phyloP scores from a whole-genome alignment of 2,329 filamentous ascomycete genomes.

The Ceratocystis variospora region DNA sequence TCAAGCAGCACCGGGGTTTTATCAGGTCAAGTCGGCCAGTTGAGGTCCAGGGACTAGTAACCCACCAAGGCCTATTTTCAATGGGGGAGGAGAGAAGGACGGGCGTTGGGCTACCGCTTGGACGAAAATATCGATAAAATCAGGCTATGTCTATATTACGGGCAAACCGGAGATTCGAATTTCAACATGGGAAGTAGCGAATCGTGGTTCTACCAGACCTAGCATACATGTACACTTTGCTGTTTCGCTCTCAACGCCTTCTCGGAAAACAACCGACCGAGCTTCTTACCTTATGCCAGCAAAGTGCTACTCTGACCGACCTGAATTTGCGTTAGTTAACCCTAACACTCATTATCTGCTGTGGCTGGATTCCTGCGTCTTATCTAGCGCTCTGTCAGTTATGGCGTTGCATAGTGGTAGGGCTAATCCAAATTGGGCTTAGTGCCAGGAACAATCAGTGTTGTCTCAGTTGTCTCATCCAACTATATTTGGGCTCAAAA shows the following conservation, averaged over 20 bases:
- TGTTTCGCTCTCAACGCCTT: background rate
- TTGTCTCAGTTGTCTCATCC: background rate
- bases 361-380: no score
- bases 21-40: slow-evolving; percentile 37
- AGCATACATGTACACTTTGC: background rate
- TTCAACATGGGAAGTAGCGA: background rate
- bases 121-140: background rate
- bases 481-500: slow-evolving; percentile 3
- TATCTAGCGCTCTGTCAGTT: background rate
- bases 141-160: background rate
- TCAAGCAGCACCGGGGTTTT: slow-evolving; percentile 77
- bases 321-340: background rate
- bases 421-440: slow-evolving; percentile 5
- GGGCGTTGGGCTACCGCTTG: background rate
- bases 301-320: background rate
- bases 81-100: background rate
- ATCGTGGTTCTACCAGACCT: background rate
- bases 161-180: background rate
- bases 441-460: slow-evolving; percentile 19
- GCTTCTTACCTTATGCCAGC: background rate
- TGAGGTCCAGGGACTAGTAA: slow-evolving; percentile 10
- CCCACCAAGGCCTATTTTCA: no score
- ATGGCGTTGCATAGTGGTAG: background rate
- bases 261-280: background rate
- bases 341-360: background rate